Base-by-base conservation (phyloP, 208 protist genomes). In the Strigomonas culicis region DNA sequence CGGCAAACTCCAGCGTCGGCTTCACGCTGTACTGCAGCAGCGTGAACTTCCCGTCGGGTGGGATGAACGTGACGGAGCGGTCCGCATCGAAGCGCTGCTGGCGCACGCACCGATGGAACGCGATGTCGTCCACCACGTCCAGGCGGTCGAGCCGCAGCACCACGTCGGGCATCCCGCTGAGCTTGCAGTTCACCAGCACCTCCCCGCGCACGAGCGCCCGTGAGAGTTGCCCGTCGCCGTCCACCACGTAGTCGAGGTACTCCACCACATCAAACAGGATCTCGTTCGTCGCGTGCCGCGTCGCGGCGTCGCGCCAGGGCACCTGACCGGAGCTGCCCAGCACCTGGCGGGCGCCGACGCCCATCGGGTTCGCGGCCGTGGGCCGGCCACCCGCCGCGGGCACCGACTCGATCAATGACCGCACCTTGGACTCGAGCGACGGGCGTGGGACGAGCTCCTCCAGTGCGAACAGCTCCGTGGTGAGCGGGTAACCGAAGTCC, bases 221-320 rank as follows among this genome's bases (percentile, higher is more conserved):
- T 19, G 90, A 51, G 36, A 86, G 60, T 57, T 66, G 79, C 13
- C 91, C 91, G 53, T 95, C 84, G 47, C 58, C 80, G 63, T 96
- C 85, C 17, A 97, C 55, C 31, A 97, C 75, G 63, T 79, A 90
- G 73, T 97, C 85, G 24, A 97, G 47, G 13, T 70, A 70, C 66
- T 98, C 92, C 22, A 97, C 75, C 46, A 98, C 76, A 69, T 98
- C 94, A 64, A 98, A 95, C 47, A 96, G 91, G n/a, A 98, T 83
- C 61, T 98, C 89, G 70, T 95, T 98, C 6, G 72, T 81, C 27
- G 67, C 61, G 63, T 97, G 85, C 25, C 73, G 77, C 24, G 89
- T 85, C 28, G 72, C 66, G 1, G 75, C 65, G 68, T 90, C 84
- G 10, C 94, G 75, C 92, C 94, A 98, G 22, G 50, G 59, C 25